Conservation (phyloP, 1,284 basidiomycete genomes). For the Melampsora americana region DNA sequence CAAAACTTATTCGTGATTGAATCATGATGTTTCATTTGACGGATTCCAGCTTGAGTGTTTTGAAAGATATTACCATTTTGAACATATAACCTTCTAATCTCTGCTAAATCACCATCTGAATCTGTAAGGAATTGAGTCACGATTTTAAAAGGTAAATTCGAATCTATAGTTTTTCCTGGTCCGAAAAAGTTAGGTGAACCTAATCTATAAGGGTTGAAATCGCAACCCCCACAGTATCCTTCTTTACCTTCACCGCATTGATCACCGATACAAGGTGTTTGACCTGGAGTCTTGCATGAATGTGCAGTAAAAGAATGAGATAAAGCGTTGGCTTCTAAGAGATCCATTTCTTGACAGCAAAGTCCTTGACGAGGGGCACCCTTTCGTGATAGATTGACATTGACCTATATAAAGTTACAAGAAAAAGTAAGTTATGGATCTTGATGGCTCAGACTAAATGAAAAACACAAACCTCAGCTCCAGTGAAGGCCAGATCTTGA, state of each 20-base stretch:
- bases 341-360: slow-evolving; percentile 58
- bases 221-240: slow-evolving; percentile 14
- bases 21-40: background rate
- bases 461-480: slow-evolving; percentile 58
- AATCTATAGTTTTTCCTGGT: slow-evolving; percentile 10
- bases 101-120: background rate
- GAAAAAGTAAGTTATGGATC: background rate
- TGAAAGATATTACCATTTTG: slow-evolving; percentile 18
- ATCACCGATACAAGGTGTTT: background rate
- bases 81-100: slow-evolving; percentile 20
- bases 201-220: slow-evolving; percentile 9
- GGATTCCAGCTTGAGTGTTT: background rate
- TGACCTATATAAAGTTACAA: slow-evolving; percentile 56
- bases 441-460: background rate
- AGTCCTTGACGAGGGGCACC: slow-evolving; percentile 58
- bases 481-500: slow-evolving; percentile 62
- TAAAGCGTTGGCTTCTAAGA: slow-evolving; percentile 53
- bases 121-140: slow-evolving; percentile 36
- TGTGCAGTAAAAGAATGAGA: slow-evolving; percentile 14
- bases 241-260: slow-evolving; percentile 4
- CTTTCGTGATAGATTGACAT: slow-evolving; percentile 46
- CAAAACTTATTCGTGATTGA: slow-evolving; percentile 18
- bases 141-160: slow-evolving; percentile 7
- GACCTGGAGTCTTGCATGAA: background rate
- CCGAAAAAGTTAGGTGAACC: slow-evolving; percentile 15